A percentile compares a stretch with the other conserved stretches of the same genome.
These are phyloP conservation scores for Fusarium heterosporum DNA, from an alignment of 2,329 filamentous ascomycete genomes.

Conservation along the genomic window DNA sequence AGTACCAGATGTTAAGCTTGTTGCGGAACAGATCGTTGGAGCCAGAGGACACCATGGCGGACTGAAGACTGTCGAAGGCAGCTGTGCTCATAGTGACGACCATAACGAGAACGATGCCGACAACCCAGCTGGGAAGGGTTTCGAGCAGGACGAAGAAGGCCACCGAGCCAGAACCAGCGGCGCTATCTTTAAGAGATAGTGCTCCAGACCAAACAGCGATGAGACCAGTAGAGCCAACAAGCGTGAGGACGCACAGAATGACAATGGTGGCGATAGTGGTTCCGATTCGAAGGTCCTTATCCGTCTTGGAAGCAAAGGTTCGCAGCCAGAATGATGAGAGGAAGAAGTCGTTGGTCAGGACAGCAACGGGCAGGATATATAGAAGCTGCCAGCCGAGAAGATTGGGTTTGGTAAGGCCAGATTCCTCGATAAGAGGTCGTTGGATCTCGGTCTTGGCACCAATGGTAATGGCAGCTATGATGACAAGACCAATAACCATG, in stretches of 20 bases:
- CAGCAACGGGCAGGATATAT: constrained; percentile 84
- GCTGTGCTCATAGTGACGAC: constrained; percentile 80
- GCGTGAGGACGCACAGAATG: constrained; percentile 75
- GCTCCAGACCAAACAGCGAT: constrained; percentile 83
- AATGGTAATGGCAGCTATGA: constrained; percentile 82
- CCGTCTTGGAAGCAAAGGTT: constrained; percentile 82
- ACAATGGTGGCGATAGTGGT: constrained; percentile 73
- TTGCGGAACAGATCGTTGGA: constrained; percentile 90
- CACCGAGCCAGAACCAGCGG: constrained; percentile 69
- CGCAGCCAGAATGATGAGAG: constrained; percentile 87
- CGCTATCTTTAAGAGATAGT: constrained; percentile 68
- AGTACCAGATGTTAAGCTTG: constrained; percentile 78
- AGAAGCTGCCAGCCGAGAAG: constrained; percentile 86
- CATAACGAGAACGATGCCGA: constrained; percentile 85
- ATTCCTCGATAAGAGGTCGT: constrained; percentile 73
- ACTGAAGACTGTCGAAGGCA: constrained; percentile 84
- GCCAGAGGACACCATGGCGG: constrained; percentile 85
- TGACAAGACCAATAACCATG: constrained; percentile 80
- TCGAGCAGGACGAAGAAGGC: constrained; percentile 82
- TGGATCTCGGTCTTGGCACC: constrained; percentile 81
- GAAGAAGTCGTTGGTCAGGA: constrained; percentile 89
- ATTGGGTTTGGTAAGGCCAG: constrained; percentile 74
- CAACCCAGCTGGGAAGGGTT: constrained; percentile 81
- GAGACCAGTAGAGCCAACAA: constrained; percentile 79
- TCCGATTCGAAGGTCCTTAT: constrained; percentile 81